phyloP scores from a whole-genome alignment of 805 yeast genomes.

The Danielia reshetovae region DNA sequence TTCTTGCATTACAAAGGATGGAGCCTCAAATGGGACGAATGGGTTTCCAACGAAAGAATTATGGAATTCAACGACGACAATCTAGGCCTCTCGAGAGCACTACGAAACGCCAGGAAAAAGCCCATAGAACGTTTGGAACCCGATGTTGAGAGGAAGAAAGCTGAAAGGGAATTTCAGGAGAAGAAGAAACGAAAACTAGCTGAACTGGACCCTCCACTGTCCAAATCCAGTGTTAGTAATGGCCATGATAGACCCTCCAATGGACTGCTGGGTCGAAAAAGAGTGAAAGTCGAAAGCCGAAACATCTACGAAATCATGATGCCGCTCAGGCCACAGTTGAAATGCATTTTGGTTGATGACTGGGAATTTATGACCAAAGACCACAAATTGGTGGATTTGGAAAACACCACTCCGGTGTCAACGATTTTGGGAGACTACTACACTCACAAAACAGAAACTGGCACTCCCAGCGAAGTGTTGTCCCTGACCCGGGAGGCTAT shows the following conservation, averaged over 20 bases:
- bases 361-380: conserved; percentile 91
- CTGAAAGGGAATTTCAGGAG: conserved; percentile 3
- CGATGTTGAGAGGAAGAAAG: conserved; percentile 10
- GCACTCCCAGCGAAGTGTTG: conserved; percentile 11
- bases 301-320: conserved; percentile 47
- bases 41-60: conserved; percentile 75
- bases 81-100: conserved; percentile 35
- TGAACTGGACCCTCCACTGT: conserved; percentile 6
- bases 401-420: conserved; percentile 52
- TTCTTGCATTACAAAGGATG: conserved; percentile 91
- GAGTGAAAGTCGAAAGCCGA: conserved; percentile 15
- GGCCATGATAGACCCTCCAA: no score
- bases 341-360: conserved; percentile 76
- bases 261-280: conserved; percentile 5
- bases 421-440: conserved; percentile 54
- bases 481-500: conserved; percentile 59
- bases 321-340: conserved; percentile 61
- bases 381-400: conserved; percentile 63
- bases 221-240: no score
- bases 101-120: conserved; percentile 16
- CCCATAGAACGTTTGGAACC: conserved; percentile 16
- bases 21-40: conserved; percentile 95
- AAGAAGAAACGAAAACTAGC: conserved; percentile 5
- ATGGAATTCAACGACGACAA: conserved; percentile 69
- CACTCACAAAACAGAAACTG: conserved; percentile 15